Evolutionary conservation across 441 rosid genomes (phyloP).

Genomic region (Lepidium campestre): DNA sequence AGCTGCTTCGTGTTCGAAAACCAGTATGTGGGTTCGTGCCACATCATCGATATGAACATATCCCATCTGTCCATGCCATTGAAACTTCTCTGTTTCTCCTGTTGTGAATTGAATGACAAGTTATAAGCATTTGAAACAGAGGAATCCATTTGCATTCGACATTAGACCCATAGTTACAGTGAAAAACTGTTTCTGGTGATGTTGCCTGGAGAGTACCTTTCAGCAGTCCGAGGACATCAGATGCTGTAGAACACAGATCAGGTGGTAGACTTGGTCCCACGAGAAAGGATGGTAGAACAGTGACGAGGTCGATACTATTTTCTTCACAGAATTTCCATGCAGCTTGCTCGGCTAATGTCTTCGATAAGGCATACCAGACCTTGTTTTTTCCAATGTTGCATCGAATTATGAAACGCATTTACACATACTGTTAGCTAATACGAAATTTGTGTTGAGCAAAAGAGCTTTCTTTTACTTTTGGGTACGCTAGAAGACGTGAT

Average conservation of each 20-base stretch:
- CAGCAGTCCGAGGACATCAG: slow-evolving; percentile 69
- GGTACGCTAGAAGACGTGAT: not conserved
- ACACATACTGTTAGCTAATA: slow-evolving; percentile 11
- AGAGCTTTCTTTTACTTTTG: not conserved
- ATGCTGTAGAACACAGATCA: slow-evolving; percentile 65
- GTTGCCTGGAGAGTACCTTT: slow-evolving; percentile 38
- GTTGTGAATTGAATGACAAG: slow-evolving; percentile 10
- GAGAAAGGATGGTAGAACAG: slow-evolving; percentile 67
- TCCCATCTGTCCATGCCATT: slow-evolving; percentile 83
- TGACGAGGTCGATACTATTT: slow-evolving; percentile 51
- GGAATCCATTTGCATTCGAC: not conserved
- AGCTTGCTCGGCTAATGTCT: slow-evolving; percentile 75
- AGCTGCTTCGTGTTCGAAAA: slow-evolving; percentile 48
- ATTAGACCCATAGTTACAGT: not conserved
- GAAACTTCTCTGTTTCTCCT: slow-evolving; percentile 64
- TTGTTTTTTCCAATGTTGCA: slow-evolving; percentile 7
- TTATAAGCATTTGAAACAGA: not conserved
- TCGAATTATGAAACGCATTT: not conserved
- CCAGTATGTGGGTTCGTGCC: slow-evolving; percentile 65
- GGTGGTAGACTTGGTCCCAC: slow-evolving; percentile 78
- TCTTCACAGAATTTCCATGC: slow-evolving; percentile 73
- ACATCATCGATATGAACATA: slow-evolving; percentile 78
- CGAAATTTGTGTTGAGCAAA: not conserved
- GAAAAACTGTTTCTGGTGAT: not conserved
- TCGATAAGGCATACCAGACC: slow-evolving; percentile 72